phyloP scores from a whole-genome alignment of 176 grass and related monocot species.

The Sorghum bicolor region Sorghum_bicolor_NCBIv3 NC_012879.2:58299501-58300000 shows the following conservation, averaged over 20 bases:
- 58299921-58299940: conserved; percentile 40
- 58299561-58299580: background rate
- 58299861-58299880: conserved; percentile 59
- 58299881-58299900: conserved; percentile 48
- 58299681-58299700: conserved; percentile 67
- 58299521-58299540: background rate
- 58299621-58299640: conserved; percentile 60
- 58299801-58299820: conserved; percentile 55
- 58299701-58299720: conserved; percentile 45
- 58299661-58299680: conserved; percentile 77
- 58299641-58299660: conserved; percentile 61
- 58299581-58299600: background rate
- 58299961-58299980: conserved; percentile 59
- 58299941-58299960: conserved; percentile 68
- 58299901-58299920: conserved; percentile 68
- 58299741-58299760: conserved; percentile 58
- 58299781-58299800: conserved; percentile 59
- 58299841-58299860: conserved; percentile 82
- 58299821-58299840: conserved; percentile 55
- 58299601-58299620: conserved; percentile 38
- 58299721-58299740: conserved; percentile 41
- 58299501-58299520: background rate
- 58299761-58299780: conserved; percentile 30
- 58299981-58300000: conserved; percentile 64
- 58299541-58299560: background rate